Conservation (phyloP, 257 asterid genomes). For the Voacanga thouarsii region DNA sequence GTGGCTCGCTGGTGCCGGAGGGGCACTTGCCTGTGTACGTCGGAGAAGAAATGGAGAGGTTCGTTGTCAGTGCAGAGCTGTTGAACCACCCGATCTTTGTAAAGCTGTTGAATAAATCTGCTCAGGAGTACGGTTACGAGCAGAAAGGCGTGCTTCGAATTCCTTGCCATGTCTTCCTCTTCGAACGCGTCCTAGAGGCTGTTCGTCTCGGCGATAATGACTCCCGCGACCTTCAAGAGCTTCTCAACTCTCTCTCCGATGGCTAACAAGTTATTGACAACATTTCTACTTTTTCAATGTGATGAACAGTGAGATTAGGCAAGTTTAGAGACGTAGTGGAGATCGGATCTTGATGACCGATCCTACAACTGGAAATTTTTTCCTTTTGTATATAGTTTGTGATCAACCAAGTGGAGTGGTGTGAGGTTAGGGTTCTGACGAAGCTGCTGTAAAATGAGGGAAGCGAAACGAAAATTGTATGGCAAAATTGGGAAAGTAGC, state of each 20-base stretch:
- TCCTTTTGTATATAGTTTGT: conserved; percentile 12
- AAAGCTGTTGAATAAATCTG: conserved; percentile 59
- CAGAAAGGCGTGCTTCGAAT: conserved; percentile 79
- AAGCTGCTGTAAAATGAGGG: conserved; percentile 6
- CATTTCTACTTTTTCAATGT: neutral
- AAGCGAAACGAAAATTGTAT: neutral
- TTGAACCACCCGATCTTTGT: conserved; percentile 79
- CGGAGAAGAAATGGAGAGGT: conserved; percentile 94
- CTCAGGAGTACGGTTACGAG: conserved; percentile 83
- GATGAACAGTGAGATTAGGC: neutral
- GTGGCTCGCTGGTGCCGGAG: conserved; percentile 44
- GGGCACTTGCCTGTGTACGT: conserved; percentile 91
- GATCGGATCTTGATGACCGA: conserved; percentile 6
- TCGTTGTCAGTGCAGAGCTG: conserved; percentile 74
- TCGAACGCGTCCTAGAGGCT: conserved; percentile 81
- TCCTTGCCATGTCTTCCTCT: conserved; percentile 73
- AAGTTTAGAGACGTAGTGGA: neutral
- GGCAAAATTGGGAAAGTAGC: conserved; percentile 2
- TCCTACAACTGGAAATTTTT: neutral
- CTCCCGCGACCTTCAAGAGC: conserved; percentile 46
- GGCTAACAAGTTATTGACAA: conserved; percentile 5
- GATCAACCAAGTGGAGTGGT: neutral
- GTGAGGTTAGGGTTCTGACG: neutral
- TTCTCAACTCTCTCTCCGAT: conserved; percentile 40
- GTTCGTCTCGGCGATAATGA: conserved; percentile 41